Evolutionary conservation across 106 monocot genomes (phyloP).

Genomic region (Allium fistulosum): DNA sequence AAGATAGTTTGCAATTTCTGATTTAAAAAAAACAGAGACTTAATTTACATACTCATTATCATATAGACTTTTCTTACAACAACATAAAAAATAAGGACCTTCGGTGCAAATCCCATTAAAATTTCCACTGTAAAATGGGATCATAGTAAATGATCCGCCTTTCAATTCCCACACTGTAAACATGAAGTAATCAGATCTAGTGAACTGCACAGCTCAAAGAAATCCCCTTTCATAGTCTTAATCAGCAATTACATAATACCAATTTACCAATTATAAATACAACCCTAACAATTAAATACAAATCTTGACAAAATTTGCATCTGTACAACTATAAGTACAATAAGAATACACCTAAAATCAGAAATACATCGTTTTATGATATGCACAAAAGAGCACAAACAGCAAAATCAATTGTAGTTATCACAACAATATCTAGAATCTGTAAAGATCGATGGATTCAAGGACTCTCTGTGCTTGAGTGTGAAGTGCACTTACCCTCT

Average conservation of each 20-base stretch:
- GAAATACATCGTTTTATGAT: background rate
- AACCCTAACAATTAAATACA: too few relatives aligned
- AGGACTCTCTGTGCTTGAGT: constrained; percentile 82
- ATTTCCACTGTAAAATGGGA: too few relatives aligned
- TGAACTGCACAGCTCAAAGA: too few relatives aligned
- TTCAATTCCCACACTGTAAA: too few relatives aligned
- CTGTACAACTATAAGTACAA: constrained; percentile 1
- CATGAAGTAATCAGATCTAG: too few relatives aligned
- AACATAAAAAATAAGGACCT: too few relatives aligned
- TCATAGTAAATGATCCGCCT: too few relatives aligned
- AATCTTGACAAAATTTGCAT: background rate
- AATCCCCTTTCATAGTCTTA: background rate
- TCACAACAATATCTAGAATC: background rate
- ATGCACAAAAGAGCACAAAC: background rate
- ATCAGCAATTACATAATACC: background rate
- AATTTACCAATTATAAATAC: background rate
- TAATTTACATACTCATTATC: too few relatives aligned
- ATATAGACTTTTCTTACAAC: too few relatives aligned
- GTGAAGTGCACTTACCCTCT: constrained; percentile 67
- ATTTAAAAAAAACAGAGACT: too few relatives aligned
- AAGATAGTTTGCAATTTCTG: too few relatives aligned
- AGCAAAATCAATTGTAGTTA: background rate
- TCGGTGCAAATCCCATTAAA: too few relatives aligned
- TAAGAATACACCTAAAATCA: background rate
- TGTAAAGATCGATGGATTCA: constrained; percentile 25